Conservation (phyloP, 1,139 yeast genomes). For the Zhuliangozyma blackwelliae region DNA sequence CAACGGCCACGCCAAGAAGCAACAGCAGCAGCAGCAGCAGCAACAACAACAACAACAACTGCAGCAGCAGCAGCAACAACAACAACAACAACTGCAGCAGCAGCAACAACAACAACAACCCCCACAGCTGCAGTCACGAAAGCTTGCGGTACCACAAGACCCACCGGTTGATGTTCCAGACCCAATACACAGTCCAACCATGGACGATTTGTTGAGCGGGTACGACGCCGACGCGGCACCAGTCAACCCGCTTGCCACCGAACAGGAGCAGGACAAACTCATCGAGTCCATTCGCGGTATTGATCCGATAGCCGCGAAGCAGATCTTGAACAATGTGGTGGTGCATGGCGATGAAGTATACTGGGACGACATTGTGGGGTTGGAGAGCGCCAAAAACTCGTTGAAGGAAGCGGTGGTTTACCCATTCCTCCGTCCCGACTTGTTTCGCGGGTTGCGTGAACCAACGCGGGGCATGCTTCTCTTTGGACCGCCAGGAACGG, state of each 20-base stretch:
- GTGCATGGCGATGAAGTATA: constrained; percentile 93
- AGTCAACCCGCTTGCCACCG: constrained; percentile 38
- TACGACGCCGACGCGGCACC: constrained; percentile 14
- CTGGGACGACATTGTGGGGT: constrained; percentile 96
- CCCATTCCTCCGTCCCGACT: constrained; percentile 90
- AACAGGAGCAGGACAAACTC: constrained; percentile 58
- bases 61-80: constrained; percentile 6
- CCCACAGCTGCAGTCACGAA: no score
- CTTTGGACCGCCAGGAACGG: constrained; percentile 99
- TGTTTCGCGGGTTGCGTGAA: constrained; percentile 86
- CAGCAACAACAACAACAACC: constrained; percentile 1
- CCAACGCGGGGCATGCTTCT: constrained; percentile 95
- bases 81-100: constrained; percentile 1
- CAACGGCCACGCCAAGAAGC: constrained; percentile 3
- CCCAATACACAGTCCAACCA: constrained; percentile 14
- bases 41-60: not conserved
- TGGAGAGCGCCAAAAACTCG: constrained; percentile 84
- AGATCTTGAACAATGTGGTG: constrained; percentile 85
- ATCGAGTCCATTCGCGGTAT: constrained; percentile 38
- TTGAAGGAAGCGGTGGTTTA: constrained; percentile 95
- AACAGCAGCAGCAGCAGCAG: constrained; percentile 5
- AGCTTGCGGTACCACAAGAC: no score
- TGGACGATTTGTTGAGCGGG: constrained; percentile 26
- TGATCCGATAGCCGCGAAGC: constrained; percentile 43
- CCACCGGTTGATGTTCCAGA: no score